Base-by-base conservation (phyloP, 176 grass and related monocot species). In the Carex myosuroides region DNA sequence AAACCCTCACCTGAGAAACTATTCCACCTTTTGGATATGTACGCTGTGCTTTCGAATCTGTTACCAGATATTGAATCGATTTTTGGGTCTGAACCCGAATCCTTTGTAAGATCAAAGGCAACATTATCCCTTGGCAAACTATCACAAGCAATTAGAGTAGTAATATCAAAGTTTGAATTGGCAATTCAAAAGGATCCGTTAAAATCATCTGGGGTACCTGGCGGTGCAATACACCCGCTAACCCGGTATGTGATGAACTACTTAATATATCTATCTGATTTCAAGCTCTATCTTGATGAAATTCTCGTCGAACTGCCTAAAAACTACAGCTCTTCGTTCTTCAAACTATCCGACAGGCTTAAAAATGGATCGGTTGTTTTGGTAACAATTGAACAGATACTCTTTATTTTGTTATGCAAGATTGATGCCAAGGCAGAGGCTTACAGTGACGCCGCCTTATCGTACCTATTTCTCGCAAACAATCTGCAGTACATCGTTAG, bases 231-330 rank as follows among this genome's bases (percentile, higher is more conserved):
- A 71, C 95, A 93, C 82, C 95, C 91, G 0, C 82, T 98, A 33
- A 93, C 89, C 6, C 81, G 92, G 16, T 98, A 98, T 74, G 95
- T 94, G 21, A 98, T 98, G 92, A 98, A 98, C 84, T 94, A 94
- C 82, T 84, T 94, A 59, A 69, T 70, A 22, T 89, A 90, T 66
- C 89, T 98, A 58, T 89, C 92, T 13, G 92, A 94, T 84, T 91
- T 91, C 37, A 75, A 93, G 14, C 35, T 79, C 41, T 12, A 30
- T 57, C 41, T 78, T 70, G 70, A 22, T 81, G 30, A 73, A 66
- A 84, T 69, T 70, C 63, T 18, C 54, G 21, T 52, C 33, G 54
- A 73, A 17, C 18, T 12, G 17, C 50, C 21, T 56, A 13, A 16
- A 57, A 69, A 70, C 16, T 42, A 37, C 22, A 22, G 30, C 13